A percentile compares a stretch with the other conserved stretches of the same genome.
Conservation (phyloP, 208 protist genomes). For the Herpetomonas muscarum region DNA sequence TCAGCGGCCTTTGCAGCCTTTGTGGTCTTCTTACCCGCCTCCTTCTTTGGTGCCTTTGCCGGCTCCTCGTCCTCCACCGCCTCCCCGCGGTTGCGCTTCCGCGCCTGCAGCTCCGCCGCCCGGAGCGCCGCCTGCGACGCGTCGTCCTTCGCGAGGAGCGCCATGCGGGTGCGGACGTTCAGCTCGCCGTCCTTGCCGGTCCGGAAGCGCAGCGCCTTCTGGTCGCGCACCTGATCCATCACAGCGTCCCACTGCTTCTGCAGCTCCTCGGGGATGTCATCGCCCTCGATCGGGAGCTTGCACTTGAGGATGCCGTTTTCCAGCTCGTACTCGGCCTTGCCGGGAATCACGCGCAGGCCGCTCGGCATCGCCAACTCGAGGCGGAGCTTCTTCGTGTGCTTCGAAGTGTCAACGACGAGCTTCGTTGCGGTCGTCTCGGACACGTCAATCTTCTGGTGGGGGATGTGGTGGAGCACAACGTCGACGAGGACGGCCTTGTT, state of each 20-base stretch:
- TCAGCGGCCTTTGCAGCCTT: slow-evolving; percentile 2
- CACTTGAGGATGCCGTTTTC: slow-evolving; percentile 60
- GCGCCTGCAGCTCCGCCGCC: slow-evolving; percentile 14
- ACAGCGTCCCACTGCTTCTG: slow-evolving; percentile 45
- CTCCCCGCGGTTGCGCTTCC: slow-evolving; percentile 13
- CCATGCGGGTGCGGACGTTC: slow-evolving; percentile 66
- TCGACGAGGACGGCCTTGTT: slow-evolving; percentile 67
- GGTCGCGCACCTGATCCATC: slow-evolving; percentile 45
- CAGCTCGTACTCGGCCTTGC: slow-evolving; percentile 49
- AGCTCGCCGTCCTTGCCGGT: slow-evolving; percentile 67
- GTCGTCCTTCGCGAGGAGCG: slow-evolving; percentile 43
- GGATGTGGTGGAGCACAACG: slow-evolving; percentile 80
- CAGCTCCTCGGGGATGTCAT: slow-evolving; percentile 40
- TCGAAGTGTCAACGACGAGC: slow-evolving; percentile 72
- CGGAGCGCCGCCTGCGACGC: slow-evolving; percentile 16
- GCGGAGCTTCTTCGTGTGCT: slow-evolving; percentile 80
- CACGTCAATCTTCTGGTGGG: slow-evolving; percentile 64
- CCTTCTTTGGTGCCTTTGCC: slow-evolving; percentile 5
- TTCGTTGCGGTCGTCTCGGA: slow-evolving; percentile 39
- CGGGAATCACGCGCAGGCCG: slow-evolving; percentile 44
- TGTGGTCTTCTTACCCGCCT: slow-evolving; percentile 1
- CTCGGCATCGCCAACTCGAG: slow-evolving; percentile 71
- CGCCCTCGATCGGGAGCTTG: slow-evolving; percentile 61
- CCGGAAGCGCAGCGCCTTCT: slow-evolving; percentile 71
- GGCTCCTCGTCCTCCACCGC: slow-evolving; percentile 8